Base-by-base conservation (phyloP, 768 basidiomycete genomes). In the Fomitopsis pulvina region DNA sequence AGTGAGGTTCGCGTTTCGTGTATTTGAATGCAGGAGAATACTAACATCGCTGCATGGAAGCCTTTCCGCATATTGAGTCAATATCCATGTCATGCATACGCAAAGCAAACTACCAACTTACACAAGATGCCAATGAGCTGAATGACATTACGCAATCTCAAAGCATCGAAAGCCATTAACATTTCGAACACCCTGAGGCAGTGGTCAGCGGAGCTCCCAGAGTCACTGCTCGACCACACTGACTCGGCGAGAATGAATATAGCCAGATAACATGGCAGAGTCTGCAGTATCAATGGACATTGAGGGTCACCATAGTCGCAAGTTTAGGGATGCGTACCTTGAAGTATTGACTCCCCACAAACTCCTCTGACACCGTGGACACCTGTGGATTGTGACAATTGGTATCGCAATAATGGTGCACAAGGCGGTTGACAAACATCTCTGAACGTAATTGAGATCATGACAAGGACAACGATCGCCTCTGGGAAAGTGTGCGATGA, bases 201-300 rank as follows among this genome's bases (percentile, higher is more conserved):
- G 11, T 37, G 16, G 51, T 45, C 16, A 57, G 37, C 29, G 28
- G 34, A 28, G 26, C 38, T 18, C 12, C 9, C 21, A 20, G 42
- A 16, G 26, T 24, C 8, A 45, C 26, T 9, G 40, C n/a, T 12
- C 40, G 27, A 37, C 41, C 29, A 42, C 11, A 14, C 78, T 45
- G 62, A 90, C 89, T 87, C 88, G 50, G 86, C 90, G 9, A 92
- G 71, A 22, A 83, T 81, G 63, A 91, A 92, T 6, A 92, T 71
- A 2, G 87, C 87, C 4, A 92, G 79, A 63, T 91, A 92, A 66
- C 89, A 91, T 53, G 88, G 83, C 47, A 91, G 63, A 11, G 89
- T 91, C 84, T 88, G 45, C 4, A 45, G 12, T 37, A 44, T 18
- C 46, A 16, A 29, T 64, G 53, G 54, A 51, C n/a, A n/a, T n/a